Evolutionary conservation across 371 early-diverging fungal species (phyloP).

Genomic region (Apophysomyces trapeziformis): DNA sequence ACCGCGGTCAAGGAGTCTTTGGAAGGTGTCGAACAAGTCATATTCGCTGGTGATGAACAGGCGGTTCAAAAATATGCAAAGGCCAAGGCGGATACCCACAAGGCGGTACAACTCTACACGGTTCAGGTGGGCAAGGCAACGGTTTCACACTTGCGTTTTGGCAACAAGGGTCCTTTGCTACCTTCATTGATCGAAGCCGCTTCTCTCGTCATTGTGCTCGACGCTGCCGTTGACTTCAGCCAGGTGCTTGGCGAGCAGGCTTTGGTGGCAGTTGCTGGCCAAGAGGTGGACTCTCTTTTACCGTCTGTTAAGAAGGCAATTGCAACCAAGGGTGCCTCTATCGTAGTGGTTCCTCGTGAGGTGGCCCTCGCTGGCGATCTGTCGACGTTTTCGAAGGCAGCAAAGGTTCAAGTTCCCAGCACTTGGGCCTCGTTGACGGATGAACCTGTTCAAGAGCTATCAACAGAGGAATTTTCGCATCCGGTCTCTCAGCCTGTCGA

Average conservation of each 20-base stretch:
- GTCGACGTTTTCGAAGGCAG: not conserved
- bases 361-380: conserved; percentile 3
- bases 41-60: conserved; percentile 32
- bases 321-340: conserved; percentile 26
- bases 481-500: conserved; percentile 40
- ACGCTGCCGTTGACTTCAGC: conserved; percentile 22
- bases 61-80: conserved; percentile 29
- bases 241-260: conserved; percentile 13
- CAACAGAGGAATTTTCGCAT: not conserved
- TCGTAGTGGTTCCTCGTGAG: not conserved
- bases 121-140: conserved; percentile 12
- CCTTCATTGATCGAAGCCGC: conserved; percentile 31
- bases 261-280: conserved; percentile 24
- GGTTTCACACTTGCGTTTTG: conserved; percentile 35
- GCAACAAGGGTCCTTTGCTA: conserved; percentile 20
- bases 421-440: conserved; percentile 5
- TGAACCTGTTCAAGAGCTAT: not conserved
- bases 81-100: conserved; percentile 13
- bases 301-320: conserved; percentile 24
- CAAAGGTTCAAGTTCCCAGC: not conserved
- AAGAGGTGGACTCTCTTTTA: conserved; percentile 12
- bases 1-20: conserved; percentile 11
- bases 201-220: conserved; percentile 11
- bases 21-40: conserved; percentile 20
- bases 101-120: conserved; percentile 37